These are phyloP conservation scores for Stachybotrys echinatus DNA, from an alignment of 2,329 filamentous ascomycete genomes.

Conservation along the genomic window DNA sequence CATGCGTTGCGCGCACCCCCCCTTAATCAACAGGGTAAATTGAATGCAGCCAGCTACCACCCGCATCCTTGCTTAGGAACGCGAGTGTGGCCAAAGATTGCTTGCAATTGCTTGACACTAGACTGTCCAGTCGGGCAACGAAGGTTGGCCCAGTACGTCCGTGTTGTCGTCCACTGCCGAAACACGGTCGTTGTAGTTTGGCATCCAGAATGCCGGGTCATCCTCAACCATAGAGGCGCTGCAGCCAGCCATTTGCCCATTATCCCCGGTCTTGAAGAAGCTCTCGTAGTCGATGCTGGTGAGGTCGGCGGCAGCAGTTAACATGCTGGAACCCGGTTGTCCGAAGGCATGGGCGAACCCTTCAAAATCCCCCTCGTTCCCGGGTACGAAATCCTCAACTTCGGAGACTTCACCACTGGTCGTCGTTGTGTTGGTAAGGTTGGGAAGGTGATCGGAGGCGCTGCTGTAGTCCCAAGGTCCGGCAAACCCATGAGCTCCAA, in stretches of 20 bases:
- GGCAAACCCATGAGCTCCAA: constrained; percentile 33
- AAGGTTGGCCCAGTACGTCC: constrained; percentile 24
- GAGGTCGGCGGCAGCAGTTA: constrained; percentile 36
- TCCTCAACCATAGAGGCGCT: constrained; percentile 47
- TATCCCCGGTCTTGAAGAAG: constrained; percentile 45
- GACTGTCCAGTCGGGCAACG: constrained; percentile 9
- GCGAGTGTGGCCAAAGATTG: too few species aligned
- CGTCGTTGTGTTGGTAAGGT: constrained; percentile 51
- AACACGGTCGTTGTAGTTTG: constrained; percentile 36
- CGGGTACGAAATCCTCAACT: constrained; percentile 53
- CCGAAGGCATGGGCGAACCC: constrained; percentile 41
- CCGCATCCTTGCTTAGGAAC: too few species aligned
- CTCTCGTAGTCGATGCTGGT: constrained; percentile 49
- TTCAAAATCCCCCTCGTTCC: constrained; percentile 43
- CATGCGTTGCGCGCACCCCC: too few species aligned
- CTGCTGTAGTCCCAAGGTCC: constrained; percentile 45
- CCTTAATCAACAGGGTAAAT: too few species aligned
- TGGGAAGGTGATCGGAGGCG: constrained; percentile 48
- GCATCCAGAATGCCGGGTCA: constrained; percentile 44
- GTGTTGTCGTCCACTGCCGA: constrained; percentile 28
- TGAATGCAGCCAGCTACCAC: too few species aligned
- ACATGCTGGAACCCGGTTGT: constrained; percentile 40
- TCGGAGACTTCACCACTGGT: constrained; percentile 65
- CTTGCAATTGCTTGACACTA: not conserved
- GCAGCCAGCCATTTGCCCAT: constrained; percentile 29